Evolutionary conservation across 805 yeast genomes (phyloP), one percentile per base, ranked within the genome.

Genomic region (Teunomyces stri): DNA sequence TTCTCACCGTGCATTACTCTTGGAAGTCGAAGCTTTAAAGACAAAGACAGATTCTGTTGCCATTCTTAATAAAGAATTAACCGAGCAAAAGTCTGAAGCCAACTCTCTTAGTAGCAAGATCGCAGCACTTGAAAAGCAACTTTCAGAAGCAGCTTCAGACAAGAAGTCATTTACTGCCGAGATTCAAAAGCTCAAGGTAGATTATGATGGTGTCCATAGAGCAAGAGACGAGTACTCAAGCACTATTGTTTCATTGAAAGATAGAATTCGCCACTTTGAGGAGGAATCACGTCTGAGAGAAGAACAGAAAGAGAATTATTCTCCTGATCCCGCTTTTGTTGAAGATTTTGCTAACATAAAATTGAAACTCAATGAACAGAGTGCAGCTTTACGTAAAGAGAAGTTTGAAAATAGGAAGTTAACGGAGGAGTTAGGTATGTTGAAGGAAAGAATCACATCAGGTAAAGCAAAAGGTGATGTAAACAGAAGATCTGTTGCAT

Each of bases 371-470:
- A 77, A 80, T 49, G 86, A 82, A 48, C 72, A 70, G 16, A 64
- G 74, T 49, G 82, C 81, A 7, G 57, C 68, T 3, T 54, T 81
- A 44, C 68, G 79, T 38, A 76, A 70, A 31, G 83, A 80, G 55
- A 65, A 61, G 47, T 69, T 72, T 30, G 77, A 72, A 51, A 71
- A 70, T 45, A 70, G 56, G 61, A 76, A 65, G 49, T 60, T 84
- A 38, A 66, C 72, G 20, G 81, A 85, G 39, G 89, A 85, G 49
- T 57, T 84, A 44, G 74, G 76, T 28, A 66, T 85, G 54, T 63
- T 87, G 11, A 85, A 84, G 53, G 78, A 84, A 1, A 74, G 87
- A 54, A 60, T 82, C n/a, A 84, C 85, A 2, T 74, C 84, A n/a
- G 84, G 81, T 78, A 56, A 78, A 67, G 43, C 58, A 73, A 51